These are phyloP conservation scores for Aspergillus diversus DNA, from an alignment of 495 filamentous ascomycete species.

Conservation along the genomic window DNA sequence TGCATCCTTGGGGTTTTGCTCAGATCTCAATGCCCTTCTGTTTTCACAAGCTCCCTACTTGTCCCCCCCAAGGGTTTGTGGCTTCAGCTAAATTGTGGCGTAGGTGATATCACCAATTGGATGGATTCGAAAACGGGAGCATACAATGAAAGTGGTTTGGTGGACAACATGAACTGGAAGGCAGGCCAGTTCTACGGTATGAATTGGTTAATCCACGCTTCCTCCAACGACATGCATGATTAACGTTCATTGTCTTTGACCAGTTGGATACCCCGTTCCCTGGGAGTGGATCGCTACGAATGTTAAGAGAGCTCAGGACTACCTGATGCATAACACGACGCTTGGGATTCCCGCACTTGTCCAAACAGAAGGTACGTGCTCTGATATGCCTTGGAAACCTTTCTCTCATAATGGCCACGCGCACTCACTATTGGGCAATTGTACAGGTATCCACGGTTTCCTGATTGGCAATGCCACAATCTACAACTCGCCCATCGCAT, in stretches of 20 bases:
- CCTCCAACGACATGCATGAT: neutral
- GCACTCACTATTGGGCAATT: neutral
- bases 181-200: slow-evolving; percentile 65
- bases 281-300: slow-evolving; percentile 65
- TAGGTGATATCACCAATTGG: slow-evolving; percentile 71
- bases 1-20: too few relatives aligned
- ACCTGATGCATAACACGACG: slow-evolving; percentile 63
- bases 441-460: slow-evolving; percentile 65
- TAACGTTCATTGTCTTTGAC: slow-evolving; percentile 1
- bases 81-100: slow-evolving; percentile 1
- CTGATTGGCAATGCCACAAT: slow-evolving; percentile 72
- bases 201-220: neutral
- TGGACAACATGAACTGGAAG: slow-evolving; percentile 63
- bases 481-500: slow-evolving; percentile 73
- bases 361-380: slow-evolving; percentile 60
- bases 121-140: slow-evolving; percentile 59
- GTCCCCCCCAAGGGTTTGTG: neutral
- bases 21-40: neutral
- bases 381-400: neutral
- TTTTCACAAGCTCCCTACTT: too few relatives aligned
- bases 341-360: slow-evolving; percentile 71
- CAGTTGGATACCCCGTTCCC: slow-evolving; percentile 64
- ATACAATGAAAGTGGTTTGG: slow-evolving; percentile 67
- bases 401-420: neutral
- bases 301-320: slow-evolving; percentile 65